Base-by-base conservation (phyloP, 371 early-diverging fungal genomes). In the Mucor velutinosus region DNA sequence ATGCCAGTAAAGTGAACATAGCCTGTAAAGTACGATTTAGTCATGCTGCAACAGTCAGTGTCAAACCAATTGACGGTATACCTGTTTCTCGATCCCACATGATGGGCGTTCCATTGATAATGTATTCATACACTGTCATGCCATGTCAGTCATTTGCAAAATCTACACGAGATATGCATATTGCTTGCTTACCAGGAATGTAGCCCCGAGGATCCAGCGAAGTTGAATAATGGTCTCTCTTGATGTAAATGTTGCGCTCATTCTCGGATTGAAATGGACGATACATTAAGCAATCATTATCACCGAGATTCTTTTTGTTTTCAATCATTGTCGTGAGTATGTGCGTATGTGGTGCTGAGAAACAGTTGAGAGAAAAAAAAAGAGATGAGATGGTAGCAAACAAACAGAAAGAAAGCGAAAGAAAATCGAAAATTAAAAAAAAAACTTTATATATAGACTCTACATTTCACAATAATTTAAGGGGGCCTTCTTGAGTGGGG, bases 81-180 rank as follows among this genome's bases (percentile, higher is more conserved):
- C 88, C 86, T 29, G 83, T 83, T 62, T 91, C 89, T 65, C 89
- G 82, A 70, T 91, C 91, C 91, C 91, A 91, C 87, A 91, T 88
- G 27, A 91, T 87, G 21, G 88, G 85, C 39, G 86, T 84, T 8
- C 79, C 79, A 57, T 86, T 85, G 53, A 87, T 76, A 17, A 72
- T 77, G 67, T 87, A 91, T 74, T 91, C 91, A 69, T 84, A 90
- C 1, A 90, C 89, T 86, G 70, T 12, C 47, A 21, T 14, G 49
- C 7, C 32, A 27, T 33, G n/a, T 35, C 23, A 53, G 29, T 60
- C 12, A 4, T 37, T 32, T 25, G 8, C 3, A 23, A 33, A 3
- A 32, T 25, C n/a, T 12, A 32, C 8, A 21, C 14, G 60, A 29
- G 15, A 47, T 29, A 58, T 12, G 35, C 35, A 21, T 14, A 57